These are phyloP conservation scores for Talaromyces thailandensis DNA, from an alignment of 495 filamentous ascomycete species.

Conservation along the genomic window DNA sequence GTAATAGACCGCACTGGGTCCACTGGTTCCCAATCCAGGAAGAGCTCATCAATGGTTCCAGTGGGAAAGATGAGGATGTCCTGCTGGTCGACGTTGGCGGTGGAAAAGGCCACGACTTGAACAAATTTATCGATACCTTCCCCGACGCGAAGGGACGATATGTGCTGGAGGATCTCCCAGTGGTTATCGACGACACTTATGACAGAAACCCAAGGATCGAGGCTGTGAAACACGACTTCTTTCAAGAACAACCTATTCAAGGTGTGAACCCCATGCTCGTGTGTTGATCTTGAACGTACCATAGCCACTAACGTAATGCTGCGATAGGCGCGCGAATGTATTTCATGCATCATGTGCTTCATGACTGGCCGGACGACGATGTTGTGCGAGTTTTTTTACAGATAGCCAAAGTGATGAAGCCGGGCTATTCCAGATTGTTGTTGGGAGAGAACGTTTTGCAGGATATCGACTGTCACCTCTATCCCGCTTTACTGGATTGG, in stretches of 20 bases:
- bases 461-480: slow-evolving; percentile 21
- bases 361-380: slow-evolving; percentile 32
- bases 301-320: neutral
- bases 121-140: slow-evolving; percentile 21
- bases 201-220: slow-evolving; percentile 21
- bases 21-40: slow-evolving; percentile 24
- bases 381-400: slow-evolving; percentile 16
- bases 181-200: slow-evolving; percentile 23
- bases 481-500: slow-evolving; percentile 23
- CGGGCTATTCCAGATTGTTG: slow-evolving; percentile 38
- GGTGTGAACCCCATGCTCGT: slow-evolving; percentile 17
- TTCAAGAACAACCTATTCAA: slow-evolving; percentile 31
- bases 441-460: slow-evolving; percentile 37
- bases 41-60: slow-evolving; percentile 9
- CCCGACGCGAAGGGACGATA: slow-evolving; percentile 22
- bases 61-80: slow-evolving; percentile 10
- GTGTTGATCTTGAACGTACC: neutral
- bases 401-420: slow-evolving; percentile 24
- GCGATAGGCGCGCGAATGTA: slow-evolving; percentile 31
- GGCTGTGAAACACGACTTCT: slow-evolving; percentile 31
- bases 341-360: slow-evolving; percentile 36
- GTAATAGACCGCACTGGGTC: slow-evolving; percentile 15
- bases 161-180: slow-evolving; percentile 41
- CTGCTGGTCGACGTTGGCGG: slow-evolving; percentile 46
- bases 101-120: slow-evolving; percentile 36